Evolutionary conservation across 768 basidiomycete species (phyloP).

Genomic region (Rossbeevera mucosa): DNA sequence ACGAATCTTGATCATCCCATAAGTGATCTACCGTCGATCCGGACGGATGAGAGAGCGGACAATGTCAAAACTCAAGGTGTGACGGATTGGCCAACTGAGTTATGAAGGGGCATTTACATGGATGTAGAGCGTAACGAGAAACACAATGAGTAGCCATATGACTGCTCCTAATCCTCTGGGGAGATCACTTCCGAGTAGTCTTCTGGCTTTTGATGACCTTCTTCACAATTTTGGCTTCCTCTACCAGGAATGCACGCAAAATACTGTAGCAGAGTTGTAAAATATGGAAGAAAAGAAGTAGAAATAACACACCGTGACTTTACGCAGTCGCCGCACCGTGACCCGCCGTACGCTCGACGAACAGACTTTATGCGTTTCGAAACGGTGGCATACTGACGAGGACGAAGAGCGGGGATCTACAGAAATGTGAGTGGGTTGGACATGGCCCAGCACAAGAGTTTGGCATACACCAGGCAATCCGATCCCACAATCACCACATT

Average conservation of each 20-base stretch:
- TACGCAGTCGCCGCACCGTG: constrained; percentile 93
- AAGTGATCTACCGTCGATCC: not conserved
- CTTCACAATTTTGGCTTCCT: constrained; percentile 99
- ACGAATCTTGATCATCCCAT: not conserved
- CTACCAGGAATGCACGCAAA: constrained; percentile 96
- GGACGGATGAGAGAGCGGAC: not conserved
- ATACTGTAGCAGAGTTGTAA: constrained; percentile 51
- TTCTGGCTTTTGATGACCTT: constrained; percentile 88
- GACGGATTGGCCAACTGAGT: constrained; percentile 8
- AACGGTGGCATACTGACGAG: constrained; percentile 91
- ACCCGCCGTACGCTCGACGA: constrained; percentile 93
- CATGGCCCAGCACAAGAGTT: not conserved
- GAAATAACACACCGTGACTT: constrained; percentile 72
- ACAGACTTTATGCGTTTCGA: constrained; percentile 98
- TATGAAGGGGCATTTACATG: constrained; percentile 18
- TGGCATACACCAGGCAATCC: constrained; percentile 89
- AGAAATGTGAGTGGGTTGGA: not conserved
- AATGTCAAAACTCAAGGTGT: not conserved
- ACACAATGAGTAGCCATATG: constrained; percentile 12
- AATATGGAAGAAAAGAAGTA: not conserved
- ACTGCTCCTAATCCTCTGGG: constrained; percentile 1
- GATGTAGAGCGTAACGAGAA: constrained; percentile 14
- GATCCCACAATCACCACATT: constrained; percentile 98
- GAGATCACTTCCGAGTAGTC: constrained; percentile 24
- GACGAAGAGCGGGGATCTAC: constrained; percentile 92